A percentile compares a stretch with the other conserved stretches of the same genome.
Conservation (phyloP, 73 alveolate species). For the Paramecium biaurelia region DNA sequence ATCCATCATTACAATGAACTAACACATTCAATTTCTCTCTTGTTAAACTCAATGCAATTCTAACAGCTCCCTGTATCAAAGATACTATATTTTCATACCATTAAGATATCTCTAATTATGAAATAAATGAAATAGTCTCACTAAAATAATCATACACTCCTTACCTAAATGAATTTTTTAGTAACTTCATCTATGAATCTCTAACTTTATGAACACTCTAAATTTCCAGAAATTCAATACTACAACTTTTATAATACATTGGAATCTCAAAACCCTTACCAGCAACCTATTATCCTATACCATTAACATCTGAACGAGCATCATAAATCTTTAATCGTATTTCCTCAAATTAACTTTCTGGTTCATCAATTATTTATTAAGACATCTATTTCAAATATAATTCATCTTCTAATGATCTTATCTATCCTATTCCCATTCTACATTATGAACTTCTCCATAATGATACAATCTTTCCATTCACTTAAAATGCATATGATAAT, state of each 20-base stretch:
- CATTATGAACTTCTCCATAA: constrained; percentile 63
- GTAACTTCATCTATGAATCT: constrained; percentile 71
- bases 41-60: constrained; percentile 34
- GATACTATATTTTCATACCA: constrained; percentile 63
- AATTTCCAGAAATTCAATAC: constrained; percentile 85
- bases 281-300: constrained; percentile 87
- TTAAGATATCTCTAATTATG: constrained; percentile 48
- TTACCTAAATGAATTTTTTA: constrained; percentile 29
- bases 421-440: constrained; percentile 50
- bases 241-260: constrained; percentile 78
- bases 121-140: constrained; percentile 26
- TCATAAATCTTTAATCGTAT: constrained; percentile 67
- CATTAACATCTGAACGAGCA: constrained; percentile 93
- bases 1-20: constrained; percentile 98
- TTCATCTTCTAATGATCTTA: constrained; percentile 62
- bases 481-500: constrained; percentile 44
- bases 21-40: constrained; percentile 69
- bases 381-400: constrained; percentile 1
- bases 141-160: not conserved
- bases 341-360: not conserved
- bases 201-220: constrained; percentile 95
- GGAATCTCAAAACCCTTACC: constrained; percentile 95
- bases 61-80: constrained; percentile 51
- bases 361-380: not conserved
- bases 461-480: constrained; percentile 10